These are phyloP conservation scores for Pestalotiopsis sp. DNA, from an alignment of 2,329 filamentous ascomycete species.

Conservation along the genomic window DNA sequence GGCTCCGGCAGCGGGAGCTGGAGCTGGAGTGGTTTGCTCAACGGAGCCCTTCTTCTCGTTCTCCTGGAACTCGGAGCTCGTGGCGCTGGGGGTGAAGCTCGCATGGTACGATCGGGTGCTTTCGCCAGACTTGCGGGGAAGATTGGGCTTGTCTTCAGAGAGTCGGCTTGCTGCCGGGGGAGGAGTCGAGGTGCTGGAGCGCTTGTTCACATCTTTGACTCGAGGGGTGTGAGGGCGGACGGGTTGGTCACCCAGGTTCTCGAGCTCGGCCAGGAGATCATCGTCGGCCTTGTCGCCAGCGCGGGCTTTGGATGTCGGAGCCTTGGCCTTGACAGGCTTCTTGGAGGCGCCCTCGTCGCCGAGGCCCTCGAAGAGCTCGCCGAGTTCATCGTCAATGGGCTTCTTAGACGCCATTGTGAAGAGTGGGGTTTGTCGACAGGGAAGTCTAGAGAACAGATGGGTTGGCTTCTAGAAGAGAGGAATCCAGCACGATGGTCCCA, in stretches of 20 bases:
- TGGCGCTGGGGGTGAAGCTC: constrained; percentile 70
- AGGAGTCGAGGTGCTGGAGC: constrained; percentile 50
- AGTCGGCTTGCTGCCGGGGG: constrained; percentile 51
- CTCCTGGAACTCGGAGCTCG: constrained; percentile 64
- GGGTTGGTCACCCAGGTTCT: constrained; percentile 75
- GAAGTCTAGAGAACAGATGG: constrained; percentile 1
- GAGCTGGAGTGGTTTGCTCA: constrained; percentile 39
- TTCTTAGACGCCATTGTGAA: constrained; percentile 60
- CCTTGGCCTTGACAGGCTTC: constrained; percentile 53
- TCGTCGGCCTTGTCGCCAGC: constrained; percentile 61
- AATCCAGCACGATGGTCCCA: not conserved
- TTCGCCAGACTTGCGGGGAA: constrained; percentile 73
- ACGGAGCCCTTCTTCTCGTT: constrained; percentile 53
- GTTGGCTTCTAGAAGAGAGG: not conserved
- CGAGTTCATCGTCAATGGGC: constrained; percentile 63
- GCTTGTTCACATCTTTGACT: constrained; percentile 58
- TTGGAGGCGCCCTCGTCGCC: constrained; percentile 53
- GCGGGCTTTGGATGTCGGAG: constrained; percentile 49
- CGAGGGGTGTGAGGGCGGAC: constrained; percentile 85
- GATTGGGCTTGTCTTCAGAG: constrained; percentile 64
- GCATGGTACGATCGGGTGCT: constrained; percentile 73
- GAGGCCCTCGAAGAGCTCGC: constrained; percentile 68
- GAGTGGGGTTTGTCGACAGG: not conserved
- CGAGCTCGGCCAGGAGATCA: constrained; percentile 86
- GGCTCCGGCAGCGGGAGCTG: constrained; percentile 28